A percentile compares a stretch with the other conserved stretches of the same genome.
Evolutionary conservation across 2,329 filamentous ascomycete species (phyloP).

Genomic region (Fusarium sp.): DNA sequence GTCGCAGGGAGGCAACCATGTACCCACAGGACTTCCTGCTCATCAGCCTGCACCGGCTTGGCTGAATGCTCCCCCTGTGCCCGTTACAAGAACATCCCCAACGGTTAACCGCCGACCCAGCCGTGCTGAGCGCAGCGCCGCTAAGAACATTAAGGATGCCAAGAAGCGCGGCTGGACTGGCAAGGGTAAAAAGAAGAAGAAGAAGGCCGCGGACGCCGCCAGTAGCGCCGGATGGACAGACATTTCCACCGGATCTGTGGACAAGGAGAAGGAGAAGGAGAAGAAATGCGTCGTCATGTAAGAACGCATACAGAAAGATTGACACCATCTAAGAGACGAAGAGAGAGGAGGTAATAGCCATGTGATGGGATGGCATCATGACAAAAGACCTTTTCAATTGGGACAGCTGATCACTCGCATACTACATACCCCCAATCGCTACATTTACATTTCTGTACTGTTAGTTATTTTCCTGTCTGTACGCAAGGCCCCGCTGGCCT

Average conservation of each 20-base stretch:
- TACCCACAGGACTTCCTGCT: constrained; percentile 15
- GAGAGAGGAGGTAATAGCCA: constrained; percentile 16
- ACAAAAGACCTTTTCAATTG: constrained; percentile 8
- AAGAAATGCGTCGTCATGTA: constrained; percentile 68
- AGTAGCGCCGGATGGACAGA: constrained; percentile 67
- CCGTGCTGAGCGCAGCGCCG: constrained; percentile 69
- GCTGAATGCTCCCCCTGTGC: constrained; percentile 51
- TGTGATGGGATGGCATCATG: constrained; percentile 8
- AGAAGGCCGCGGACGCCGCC: constrained; percentile 54
- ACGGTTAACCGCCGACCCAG: constrained; percentile 63
- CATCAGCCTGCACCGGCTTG: constrained; percentile 47
- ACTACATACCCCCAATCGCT: constrained; percentile 32
- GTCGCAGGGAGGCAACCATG: constrained; percentile 27
- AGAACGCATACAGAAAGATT: constrained; percentile 24
- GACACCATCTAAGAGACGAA: neutral
- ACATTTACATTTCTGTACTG: constrained; percentile 14
- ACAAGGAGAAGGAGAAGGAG: constrained; percentile 57
- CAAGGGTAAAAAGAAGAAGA: constrained; percentile 55
- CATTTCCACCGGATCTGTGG: constrained; percentile 50
- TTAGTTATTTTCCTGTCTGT: constrained; percentile 3
- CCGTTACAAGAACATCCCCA: constrained; percentile 53
- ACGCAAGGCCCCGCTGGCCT: neutral
- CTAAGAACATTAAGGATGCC: constrained; percentile 72
- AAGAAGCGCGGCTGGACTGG: constrained; percentile 68
- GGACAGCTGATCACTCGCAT: constrained; percentile 27